A percentile compares a stretch with the other conserved stretches of the same genome.
Conservation (phyloP, 2,329 filamentous ascomycete species). For the Pestalotiopsis sp. region DNA sequence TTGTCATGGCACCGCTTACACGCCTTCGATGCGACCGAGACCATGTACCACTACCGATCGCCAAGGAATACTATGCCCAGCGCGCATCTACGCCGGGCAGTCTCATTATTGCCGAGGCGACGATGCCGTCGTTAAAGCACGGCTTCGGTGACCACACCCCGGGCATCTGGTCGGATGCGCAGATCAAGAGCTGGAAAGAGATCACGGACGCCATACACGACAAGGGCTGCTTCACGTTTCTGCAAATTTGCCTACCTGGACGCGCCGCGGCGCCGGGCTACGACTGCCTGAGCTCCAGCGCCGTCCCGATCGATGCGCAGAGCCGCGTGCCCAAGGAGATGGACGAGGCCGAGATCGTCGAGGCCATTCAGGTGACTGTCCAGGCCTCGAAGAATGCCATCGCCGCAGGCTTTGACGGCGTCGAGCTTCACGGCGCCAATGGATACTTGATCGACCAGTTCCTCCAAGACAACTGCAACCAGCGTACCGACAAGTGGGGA, state of each 20-base stretch:
- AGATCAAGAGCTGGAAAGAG: slow-evolving; percentile 56
- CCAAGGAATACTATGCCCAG: slow-evolving; percentile 44
- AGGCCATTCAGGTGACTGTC: slow-evolving; percentile 16
- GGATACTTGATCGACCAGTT: slow-evolving; percentile 60
- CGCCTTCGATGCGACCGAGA: slow-evolving; percentile 46
- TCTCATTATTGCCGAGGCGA: slow-evolving; percentile 59
- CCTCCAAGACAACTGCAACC: slow-evolving; percentile 55
- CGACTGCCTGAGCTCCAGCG: slow-evolving; percentile 20
- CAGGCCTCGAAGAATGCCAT: slow-evolving; percentile 21
- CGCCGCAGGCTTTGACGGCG: slow-evolving; percentile 20
- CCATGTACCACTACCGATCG: slow-evolving; percentile 40
- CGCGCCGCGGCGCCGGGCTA: slow-evolving; percentile 47
- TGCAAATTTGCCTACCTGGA: slow-evolving; percentile 65
- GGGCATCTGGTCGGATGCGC: slow-evolving; percentile 54
- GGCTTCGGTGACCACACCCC: slow-evolving; percentile 51
- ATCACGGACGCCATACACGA: slow-evolving; percentile 61
- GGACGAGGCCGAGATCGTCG: slow-evolving; percentile 27
- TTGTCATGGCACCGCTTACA: slow-evolving; percentile 54
- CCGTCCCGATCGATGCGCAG: slow-evolving; percentile 10
- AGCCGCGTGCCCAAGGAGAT: slow-evolving; percentile 21
- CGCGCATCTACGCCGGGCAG: slow-evolving; percentile 41
- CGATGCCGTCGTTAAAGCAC: slow-evolving; percentile 48
- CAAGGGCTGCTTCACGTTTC: slow-evolving; percentile 59
- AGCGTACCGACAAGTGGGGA: slow-evolving; percentile 56
- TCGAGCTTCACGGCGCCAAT: slow-evolving; percentile 35